Percentiles rank a stretch among this genome's conserved stretches.
These are phyloP conservation scores for Alternaria panax DNA, from an alignment of 2,329 filamentous ascomycete genomes.

Conservation along the genomic window DNA sequence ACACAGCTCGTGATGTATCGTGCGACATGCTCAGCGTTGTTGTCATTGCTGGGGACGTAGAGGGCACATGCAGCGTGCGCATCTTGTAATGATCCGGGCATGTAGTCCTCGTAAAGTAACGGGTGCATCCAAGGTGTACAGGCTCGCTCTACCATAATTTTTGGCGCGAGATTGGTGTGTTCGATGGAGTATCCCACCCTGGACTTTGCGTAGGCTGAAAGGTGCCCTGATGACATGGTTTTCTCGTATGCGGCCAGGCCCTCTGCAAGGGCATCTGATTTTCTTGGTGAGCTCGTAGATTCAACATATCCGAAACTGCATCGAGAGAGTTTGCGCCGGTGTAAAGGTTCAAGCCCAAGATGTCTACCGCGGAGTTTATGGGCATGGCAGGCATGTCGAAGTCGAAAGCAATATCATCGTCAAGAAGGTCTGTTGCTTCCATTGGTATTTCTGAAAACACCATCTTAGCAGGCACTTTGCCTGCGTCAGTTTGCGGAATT, in stretches of 20 bases:
- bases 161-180: conserved; percentile 36
- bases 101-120: conserved; percentile 58
- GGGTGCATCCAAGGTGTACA: conserved; percentile 63
- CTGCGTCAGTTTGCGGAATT: not conserved
- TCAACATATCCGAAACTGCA: conserved; percentile 48
- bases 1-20: conserved; percentile 58
- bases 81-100: conserved; percentile 63
- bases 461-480: conserved; percentile 28
- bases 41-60: conserved; percentile 58
- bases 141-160: conserved; percentile 57
- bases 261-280: conserved; percentile 2
- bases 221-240: conserved; percentile 20
- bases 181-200: conserved; percentile 39
- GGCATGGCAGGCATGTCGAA: conserved; percentile 13
- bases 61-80: conserved; percentile 63
- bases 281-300: not conserved
- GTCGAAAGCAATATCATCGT: conserved; percentile 6
- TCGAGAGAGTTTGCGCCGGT: conserved; percentile 59
- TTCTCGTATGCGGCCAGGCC: not conserved
- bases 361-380: conserved; percentile 7
- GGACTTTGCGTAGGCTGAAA: conserved; percentile 29
- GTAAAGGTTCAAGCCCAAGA: conserved; percentile 31
- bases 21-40: conserved; percentile 59
- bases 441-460: not conserved
- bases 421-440: conserved; percentile 32